Evolutionary conservation across 768 basidiomycete genomes (phyloP), one percentile per base, ranked within the genome.

Genomic region (Russula foetens): DNA sequence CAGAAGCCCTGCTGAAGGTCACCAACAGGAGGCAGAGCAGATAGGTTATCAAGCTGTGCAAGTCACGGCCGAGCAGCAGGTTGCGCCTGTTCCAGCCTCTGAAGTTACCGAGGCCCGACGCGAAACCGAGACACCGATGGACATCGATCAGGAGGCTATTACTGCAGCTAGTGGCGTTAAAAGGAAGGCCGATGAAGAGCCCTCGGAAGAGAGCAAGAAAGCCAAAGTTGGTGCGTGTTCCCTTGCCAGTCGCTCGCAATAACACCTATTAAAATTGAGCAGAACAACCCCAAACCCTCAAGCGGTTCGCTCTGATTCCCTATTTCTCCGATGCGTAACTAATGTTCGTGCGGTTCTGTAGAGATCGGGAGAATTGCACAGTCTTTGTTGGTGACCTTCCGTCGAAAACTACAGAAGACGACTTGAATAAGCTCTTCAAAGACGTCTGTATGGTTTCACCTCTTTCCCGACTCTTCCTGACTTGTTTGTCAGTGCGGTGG

Each of bases 331-430:
- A 31, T 38, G 44, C 45, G 24, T 43, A 21, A 28, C 58, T 49
- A 33, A 60, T 52, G 21, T 60, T 15, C 23, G 9, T 14, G 9
- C 29, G 47, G 19, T 31, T 14, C 48, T 14, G 7, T 60, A 95
- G 96, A 65, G 97, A 99, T 74, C 92, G 97, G 48, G 97, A 99
- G 75, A 90, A 98, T 67, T 84, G 86, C 29, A 96, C 93, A 0
- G 87, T 98, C 4, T 90, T 98, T 60, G 88, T 97, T 15, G 81
- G 85, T 3, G 84, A 88, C 47, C 73, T 97, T 11, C 82, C 84
- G 0, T 46, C 71, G 19, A 77, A 74, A 12, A 77, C 79, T 11
- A 76, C 76, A 0, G 86, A 92, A 56, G 81, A 81, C 5, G 88
- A 90, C 26, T 71, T 99, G n/a, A 74, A 67, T 28, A 69, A 73